Evolutionary conservation across 805 yeast genomes (phyloP).

Genomic region (Kodamaea laetipori): DNA sequence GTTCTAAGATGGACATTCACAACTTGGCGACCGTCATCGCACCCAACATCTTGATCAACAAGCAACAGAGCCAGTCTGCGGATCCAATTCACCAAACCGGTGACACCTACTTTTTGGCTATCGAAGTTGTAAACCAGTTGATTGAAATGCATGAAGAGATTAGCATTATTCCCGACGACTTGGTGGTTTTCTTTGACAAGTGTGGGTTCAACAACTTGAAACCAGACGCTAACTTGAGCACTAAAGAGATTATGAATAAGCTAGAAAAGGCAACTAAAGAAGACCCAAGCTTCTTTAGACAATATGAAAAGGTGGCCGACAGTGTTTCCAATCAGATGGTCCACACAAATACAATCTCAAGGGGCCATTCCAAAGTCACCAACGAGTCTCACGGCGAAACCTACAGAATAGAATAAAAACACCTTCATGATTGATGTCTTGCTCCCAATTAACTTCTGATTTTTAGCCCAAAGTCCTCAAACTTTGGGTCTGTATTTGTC

Average conservation of each 20-base stretch:
- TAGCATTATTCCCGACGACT: slow-evolving; percentile 70
- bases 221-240: slow-evolving; percentile 17
- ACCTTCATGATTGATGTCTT: background rate
- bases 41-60: slow-evolving; percentile 80
- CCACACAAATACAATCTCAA: slow-evolving; percentile 31
- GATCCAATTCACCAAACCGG: slow-evolving; percentile 40
- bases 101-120: slow-evolving; percentile 81
- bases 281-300: slow-evolving; percentile 31
- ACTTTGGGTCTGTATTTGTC: slow-evolving; percentile 1
- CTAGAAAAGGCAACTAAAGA: slow-evolving; percentile 37
- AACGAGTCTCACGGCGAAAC: slow-evolving; percentile 36
- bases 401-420: slow-evolving; percentile 9
- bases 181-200: slow-evolving; percentile 51
- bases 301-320: slow-evolving; percentile 16
- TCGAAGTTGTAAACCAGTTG: slow-evolving; percentile 83
- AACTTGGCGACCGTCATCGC: slow-evolving; percentile 94
- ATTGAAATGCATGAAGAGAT: slow-evolving; percentile 81
- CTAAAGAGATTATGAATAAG: slow-evolving; percentile 40
- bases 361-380: slow-evolving; percentile 32
- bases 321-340: slow-evolving; percentile 28
- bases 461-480: background rate
- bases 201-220: slow-evolving; percentile 36
- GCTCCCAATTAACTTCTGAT: no score
- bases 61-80: slow-evolving; percentile 33
- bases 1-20: slow-evolving; percentile 93